Evolutionary conservation across 345 rosid species (phyloP).

Genomic region (Firmiana major): DNA sequence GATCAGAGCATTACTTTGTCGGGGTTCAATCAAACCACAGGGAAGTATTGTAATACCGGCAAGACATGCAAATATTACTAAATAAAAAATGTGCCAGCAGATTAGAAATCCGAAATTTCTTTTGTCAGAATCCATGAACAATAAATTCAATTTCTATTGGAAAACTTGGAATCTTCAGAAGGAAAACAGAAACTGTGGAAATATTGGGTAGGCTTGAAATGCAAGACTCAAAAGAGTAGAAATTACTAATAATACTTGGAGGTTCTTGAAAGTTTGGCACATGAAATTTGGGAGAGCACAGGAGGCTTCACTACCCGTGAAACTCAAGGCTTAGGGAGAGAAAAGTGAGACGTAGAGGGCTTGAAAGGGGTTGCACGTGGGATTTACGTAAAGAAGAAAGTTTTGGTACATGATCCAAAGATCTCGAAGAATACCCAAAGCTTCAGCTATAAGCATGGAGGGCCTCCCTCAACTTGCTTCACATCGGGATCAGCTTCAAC

Average conservation of each 20-base stretch:
- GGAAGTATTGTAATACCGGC: slow-evolving; percentile 5
- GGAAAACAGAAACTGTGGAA: slow-evolving; percentile 4
- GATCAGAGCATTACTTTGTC: not conserved
- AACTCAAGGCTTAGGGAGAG: slow-evolving; percentile 6
- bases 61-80: not conserved
- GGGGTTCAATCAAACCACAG: not conserved
- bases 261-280: slow-evolving; percentile 4
- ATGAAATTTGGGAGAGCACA: slow-evolving; percentile 5
- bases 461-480: slow-evolving; percentile 20
- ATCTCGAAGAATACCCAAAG: slow-evolving; percentile 1
- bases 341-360: not conserved
- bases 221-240: slow-evolving; percentile 19
- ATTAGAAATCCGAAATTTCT: not conserved
- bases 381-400: slow-evolving; percentile 28
- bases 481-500: slow-evolving; percentile 33
- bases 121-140: slow-evolving; percentile 6
- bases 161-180: slow-evolving; percentile 25
- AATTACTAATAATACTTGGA: slow-evolving; percentile 1
- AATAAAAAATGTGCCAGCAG: not conserved
- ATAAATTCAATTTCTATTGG: slow-evolving; percentile 6
- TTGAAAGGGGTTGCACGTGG: slow-evolving; percentile 27
- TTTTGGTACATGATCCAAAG: slow-evolving; percentile 33
- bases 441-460: slow-evolving; percentile 23
- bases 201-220: slow-evolving; percentile 12
- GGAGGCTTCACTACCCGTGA: slow-evolving; percentile 4